phyloP scores from a whole-genome alignment of 371 early-diverging fungal genomes.

The Haplosporangium sp. region DNA sequence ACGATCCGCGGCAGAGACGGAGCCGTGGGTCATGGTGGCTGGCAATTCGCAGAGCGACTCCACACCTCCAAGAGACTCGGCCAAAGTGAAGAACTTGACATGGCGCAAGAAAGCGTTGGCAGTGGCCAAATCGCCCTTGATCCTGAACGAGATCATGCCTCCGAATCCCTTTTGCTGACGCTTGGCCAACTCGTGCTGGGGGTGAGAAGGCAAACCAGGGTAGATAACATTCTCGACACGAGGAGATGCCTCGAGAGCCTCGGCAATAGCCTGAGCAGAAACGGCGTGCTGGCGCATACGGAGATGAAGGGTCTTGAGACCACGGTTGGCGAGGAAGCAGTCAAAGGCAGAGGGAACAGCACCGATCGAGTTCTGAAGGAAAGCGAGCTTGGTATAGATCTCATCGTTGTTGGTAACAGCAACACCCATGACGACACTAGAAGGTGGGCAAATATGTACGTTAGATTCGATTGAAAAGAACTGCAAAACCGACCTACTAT shows the following conservation, averaged over 20 bases:
- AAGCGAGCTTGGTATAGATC: slow-evolving; percentile 80
- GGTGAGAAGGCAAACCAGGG: slow-evolving; percentile 86
- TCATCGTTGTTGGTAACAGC: slow-evolving; percentile 84
- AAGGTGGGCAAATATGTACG: neutral
- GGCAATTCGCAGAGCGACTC: slow-evolving; percentile 88
- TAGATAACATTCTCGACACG: slow-evolving; percentile 83
- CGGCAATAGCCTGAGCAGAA: slow-evolving; percentile 86
- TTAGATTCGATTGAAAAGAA: neutral
- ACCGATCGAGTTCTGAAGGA: slow-evolving; percentile 96
- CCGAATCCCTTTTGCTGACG: slow-evolving; percentile 84
- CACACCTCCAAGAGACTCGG: slow-evolving; percentile 90
- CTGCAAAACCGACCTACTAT: too few species aligned
- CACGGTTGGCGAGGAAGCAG: slow-evolving; percentile 95
- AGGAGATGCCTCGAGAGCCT: slow-evolving; percentile 70
- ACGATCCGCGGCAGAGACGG: slow-evolving; percentile 81
- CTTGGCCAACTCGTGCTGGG: slow-evolving; percentile 85
- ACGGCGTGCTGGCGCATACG: slow-evolving; percentile 93
- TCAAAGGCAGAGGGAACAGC: slow-evolving; percentile 98
- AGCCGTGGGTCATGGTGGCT: slow-evolving; percentile 89
- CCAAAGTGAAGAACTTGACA: slow-evolving; percentile 81
- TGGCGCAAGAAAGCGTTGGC: slow-evolving; percentile 77
- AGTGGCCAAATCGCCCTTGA: slow-evolving; percentile 75
- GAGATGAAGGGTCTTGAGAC: slow-evolving; percentile 94
- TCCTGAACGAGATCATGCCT: slow-evolving; percentile 90
- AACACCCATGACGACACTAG: slow-evolving; percentile 92